Evolutionary conservation across 2,329 filamentous ascomycete genomes (phyloP), one percentile per base, ranked within the genome.

Genomic region (Fusarium heterosporum): DNA sequence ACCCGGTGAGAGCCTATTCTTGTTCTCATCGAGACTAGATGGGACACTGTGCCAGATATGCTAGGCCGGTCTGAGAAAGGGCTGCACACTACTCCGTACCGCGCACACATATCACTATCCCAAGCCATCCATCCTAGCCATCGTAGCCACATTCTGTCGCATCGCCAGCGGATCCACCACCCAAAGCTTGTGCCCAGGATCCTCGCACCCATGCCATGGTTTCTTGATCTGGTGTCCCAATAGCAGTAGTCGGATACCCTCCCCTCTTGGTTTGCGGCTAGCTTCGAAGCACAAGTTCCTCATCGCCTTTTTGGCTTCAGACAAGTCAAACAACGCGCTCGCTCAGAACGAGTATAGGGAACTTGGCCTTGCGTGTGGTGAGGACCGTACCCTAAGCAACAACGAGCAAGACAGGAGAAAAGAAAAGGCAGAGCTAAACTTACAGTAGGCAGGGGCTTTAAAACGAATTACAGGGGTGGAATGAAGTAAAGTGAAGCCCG

Each of bases 181-280:
- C 52, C 9, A 62, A 65, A 70, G 63, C 67, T 70, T 68, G 67
- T 69, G 55, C 54, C 59, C 45, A 50, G 64, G 53, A n/a, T 29
- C 41, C 40, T 29, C 56, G n/a, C 29, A 49, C 51, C 65, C 64
- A 40, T 63, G 60, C 39, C 32, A 25, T 6, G 42, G 19, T 9
- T 17, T 32, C 45, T 60, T 50, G 51, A 49, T 38, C 40, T 46
- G 50, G 40, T 47, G 59, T 55, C 39, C 64, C 51, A 68, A 66
- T 68, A 41, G 54, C 64, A 68, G 48, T 46, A 14, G 48, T 30
- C 47, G 49, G 45, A 19, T 54, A 12, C 30, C 58, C 49, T 34
- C 39, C 25, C 50, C 36, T 36, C 14, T 29, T 56, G 54, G 64
- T 47, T 61, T 61, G 34, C 26, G 19, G 52, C 38, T 68, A 67